Base-by-base conservation (phyloP, 805 yeast species). In the Teunomyces cretensis region DNA sequence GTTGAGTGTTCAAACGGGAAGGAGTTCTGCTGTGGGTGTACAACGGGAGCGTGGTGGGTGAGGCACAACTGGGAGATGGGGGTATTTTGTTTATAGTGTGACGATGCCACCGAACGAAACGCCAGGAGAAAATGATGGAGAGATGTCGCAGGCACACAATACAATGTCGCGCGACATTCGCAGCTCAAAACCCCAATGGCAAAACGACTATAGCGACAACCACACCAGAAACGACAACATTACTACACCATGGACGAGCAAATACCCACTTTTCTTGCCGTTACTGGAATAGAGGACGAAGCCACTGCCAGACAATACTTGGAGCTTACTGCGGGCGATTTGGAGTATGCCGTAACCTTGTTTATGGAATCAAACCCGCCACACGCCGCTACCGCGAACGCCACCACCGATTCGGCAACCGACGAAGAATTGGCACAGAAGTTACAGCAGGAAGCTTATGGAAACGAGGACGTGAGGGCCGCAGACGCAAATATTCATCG, bases 321-420 rank as follows among this genome's bases (percentile, higher is more conserved):
- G 15, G 90, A 84, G 19, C 82, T 92, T 69, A 77, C 92, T 4
- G 90, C 84, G 41, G 81, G 81, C 38, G 80, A 88, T 60, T 61
- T 92, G 28, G 96, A 91, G 46, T 78, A 81, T 15, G 98, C 99
- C 0, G 87, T 94, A 6, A 81, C 89, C 11, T 70, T 94, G 36
- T 94, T 70, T 64, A 84, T 86, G 67, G 98, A 94, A 51, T 51
- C 67, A 7, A 50, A 62, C 40, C 64, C 58, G n/a, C 45, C 47
- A 19, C 24, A 35, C 37, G 40, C 46, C 14, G 38, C 49, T 15
- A 19, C 46, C 9, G 30, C 46, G 30, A 24, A 44, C 42, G 42
- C 47, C 39, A 86, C 74, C 28, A 35, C 38, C 11, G 6, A 14
- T 6, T 7, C 38, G 26, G 9, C n/a, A 5, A 17, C 38, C 6